Conservation (phyloP, 257 asterid genomes). For the Asclepias syriaca region DNA sequence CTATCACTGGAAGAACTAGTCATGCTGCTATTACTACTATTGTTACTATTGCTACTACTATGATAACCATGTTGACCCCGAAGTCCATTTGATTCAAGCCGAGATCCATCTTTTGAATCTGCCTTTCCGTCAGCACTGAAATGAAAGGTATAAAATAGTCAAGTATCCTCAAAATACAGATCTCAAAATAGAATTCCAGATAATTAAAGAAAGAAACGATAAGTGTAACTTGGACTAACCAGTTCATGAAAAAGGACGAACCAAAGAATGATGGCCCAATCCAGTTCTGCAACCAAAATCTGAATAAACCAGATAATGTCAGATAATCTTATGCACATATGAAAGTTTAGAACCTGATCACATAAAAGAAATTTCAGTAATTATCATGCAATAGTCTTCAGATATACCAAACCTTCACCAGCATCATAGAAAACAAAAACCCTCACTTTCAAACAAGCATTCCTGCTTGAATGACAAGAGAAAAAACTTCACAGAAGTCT, state of each 20-base stretch:
- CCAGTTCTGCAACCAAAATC: conserved; percentile 99
- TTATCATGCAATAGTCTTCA: conserved; percentile 1
- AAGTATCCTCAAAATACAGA: conserved; percentile 18
- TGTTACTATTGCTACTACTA: conserved; percentile 88
- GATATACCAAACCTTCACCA: background rate
- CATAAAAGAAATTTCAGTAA: conserved; percentile 9
- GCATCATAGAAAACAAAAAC: no score
- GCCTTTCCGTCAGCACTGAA: conserved; percentile 56
- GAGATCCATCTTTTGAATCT: conserved; percentile 58
- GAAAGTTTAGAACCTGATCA: conserved; percentile 11
- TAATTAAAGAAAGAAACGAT: conserved; percentile 4
- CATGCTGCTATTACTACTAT: conserved; percentile 82
- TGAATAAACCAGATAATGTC: conserved; percentile 25
- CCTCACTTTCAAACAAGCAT: background rate
- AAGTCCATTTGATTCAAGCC: conserved; percentile 55
- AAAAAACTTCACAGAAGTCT: background rate
- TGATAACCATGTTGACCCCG: conserved; percentile 62
- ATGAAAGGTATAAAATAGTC: conserved; percentile 32
- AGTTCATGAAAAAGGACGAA: conserved; percentile 70
- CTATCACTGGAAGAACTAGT: conserved; percentile 90
- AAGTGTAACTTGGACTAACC: conserved; percentile 47
- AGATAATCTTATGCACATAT: conserved; percentile 11
- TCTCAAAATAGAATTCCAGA: conserved; percentile 11
- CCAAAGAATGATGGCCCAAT: conserved; percentile 81
- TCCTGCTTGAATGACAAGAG: background rate